These are phyloP conservation scores for Colletotrichum simmondsii DNA, from an alignment of 2,329 filamentous ascomycete species.

Conservation along the genomic window DNA sequence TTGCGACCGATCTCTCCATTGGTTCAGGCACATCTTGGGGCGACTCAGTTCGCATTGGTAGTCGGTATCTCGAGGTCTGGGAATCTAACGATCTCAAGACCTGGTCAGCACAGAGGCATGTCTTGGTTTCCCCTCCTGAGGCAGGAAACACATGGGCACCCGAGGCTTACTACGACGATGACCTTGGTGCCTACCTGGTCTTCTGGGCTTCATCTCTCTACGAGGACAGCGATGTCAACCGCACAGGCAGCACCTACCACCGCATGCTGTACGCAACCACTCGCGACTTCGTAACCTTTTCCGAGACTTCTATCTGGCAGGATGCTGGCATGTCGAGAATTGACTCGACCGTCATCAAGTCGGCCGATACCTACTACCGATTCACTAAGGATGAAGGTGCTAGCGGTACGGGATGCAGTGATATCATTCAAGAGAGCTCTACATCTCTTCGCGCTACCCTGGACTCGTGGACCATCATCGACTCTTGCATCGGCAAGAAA, in stretches of 20 bases:
- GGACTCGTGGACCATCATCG: conserved; percentile 54
- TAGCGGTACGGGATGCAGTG: conserved; percentile 58
- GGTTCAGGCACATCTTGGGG: conserved; percentile 64
- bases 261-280: conserved; percentile 65
- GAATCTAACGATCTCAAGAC: conserved; percentile 60
- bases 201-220: conserved; percentile 61
- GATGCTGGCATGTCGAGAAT: conserved; percentile 62
- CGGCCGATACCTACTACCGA: conserved; percentile 55
- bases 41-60: conserved; percentile 57
- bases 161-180: conserved; percentile 60
- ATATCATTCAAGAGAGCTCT: conserved; percentile 65
- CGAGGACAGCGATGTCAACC: conserved; percentile 47
- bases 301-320: conserved; percentile 59
- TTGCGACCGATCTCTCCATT: conserved; percentile 65
- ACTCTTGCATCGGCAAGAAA: conserved; percentile 60
- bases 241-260: conserved; percentile 57
- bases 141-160: conserved; percentile 67
- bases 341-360: conserved; percentile 61
- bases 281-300: conserved; percentile 61
- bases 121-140: conserved; percentile 58
- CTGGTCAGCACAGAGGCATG: conserved; percentile 63
- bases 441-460: conserved; percentile 51
- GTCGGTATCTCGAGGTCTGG: conserved; percentile 64
- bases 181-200: conserved; percentile 53
- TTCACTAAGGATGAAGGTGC: conserved; percentile 67